These are phyloP conservation scores for Boechera retrofracta DNA, from an alignment of 345 rosid species.

Conservation along the genomic window DNA sequence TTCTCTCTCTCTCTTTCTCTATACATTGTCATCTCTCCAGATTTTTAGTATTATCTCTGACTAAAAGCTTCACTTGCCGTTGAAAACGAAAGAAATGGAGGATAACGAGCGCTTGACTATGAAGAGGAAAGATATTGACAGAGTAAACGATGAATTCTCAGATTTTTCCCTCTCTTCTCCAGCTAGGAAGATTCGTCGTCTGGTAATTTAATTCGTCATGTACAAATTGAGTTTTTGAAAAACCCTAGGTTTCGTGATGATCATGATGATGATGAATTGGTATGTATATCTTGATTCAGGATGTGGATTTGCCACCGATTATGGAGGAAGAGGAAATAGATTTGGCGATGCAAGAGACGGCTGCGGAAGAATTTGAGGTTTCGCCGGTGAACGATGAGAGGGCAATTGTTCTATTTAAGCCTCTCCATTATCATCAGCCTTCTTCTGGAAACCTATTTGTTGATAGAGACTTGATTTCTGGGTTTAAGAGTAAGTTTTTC, in stretches of 20 bases:
- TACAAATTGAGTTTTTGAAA: background rate
- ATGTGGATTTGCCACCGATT: slow-evolving; percentile 61
- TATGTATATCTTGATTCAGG: slow-evolving; percentile 36
- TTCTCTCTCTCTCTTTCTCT: background rate
- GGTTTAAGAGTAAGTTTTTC: slow-evolving; percentile 58
- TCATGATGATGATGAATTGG: background rate
- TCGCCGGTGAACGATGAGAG: slow-evolving; percentile 55
- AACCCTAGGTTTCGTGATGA: background rate
- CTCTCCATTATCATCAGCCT: slow-evolving; percentile 42
- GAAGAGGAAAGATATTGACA: slow-evolving; percentile 68
- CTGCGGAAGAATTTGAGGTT: background rate
- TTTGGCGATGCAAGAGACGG: slow-evolving; percentile 20
- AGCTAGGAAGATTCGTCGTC: slow-evolving; percentile 79
- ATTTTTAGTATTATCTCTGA: background rate
- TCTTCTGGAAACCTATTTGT: slow-evolving; percentile 43
- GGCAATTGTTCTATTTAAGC: slow-evolving; percentile 73
- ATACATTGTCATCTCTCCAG: background rate
- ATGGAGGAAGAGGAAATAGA: slow-evolving; percentile 60
- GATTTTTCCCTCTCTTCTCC: slow-evolving; percentile 86
- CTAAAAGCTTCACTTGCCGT: background rate
- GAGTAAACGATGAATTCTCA: slow-evolving; percentile 71
- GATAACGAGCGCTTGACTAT: slow-evolving; percentile 24
- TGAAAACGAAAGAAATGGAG: background rate
- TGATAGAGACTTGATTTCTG: slow-evolving; percentile 55
- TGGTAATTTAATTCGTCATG: slow-evolving; percentile 46